Evolutionary conservation across 1,139 yeast species (phyloP).

Genomic region (Hansenula sp.): DNA sequence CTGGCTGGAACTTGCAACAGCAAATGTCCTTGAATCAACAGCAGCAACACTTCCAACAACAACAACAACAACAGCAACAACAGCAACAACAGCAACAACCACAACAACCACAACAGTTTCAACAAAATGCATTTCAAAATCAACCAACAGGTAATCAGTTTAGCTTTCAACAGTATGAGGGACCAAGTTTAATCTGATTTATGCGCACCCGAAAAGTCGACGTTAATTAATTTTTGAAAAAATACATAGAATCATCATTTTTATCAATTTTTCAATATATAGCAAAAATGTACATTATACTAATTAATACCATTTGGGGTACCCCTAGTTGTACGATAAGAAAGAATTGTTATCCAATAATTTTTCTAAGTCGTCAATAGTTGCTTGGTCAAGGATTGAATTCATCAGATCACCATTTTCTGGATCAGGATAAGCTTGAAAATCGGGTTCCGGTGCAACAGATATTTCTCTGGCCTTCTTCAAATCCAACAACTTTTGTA

Average conservation of each 20-base stretch:
- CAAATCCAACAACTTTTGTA: not conserved
- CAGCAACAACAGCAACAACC: slow-evolving; percentile 13
- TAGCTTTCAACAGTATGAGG: slow-evolving; percentile 13
- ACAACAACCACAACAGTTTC: slow-evolving; percentile 19
- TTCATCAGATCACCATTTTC: too few relatives aligned
- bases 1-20: slow-evolving; percentile 21
- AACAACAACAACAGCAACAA: slow-evolving; percentile 17
- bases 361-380: too few relatives aligned
- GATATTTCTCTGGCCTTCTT: not conserved
- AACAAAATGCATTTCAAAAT: slow-evolving; percentile 8
- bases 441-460: too few relatives aligned
- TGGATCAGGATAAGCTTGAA: too few relatives aligned
- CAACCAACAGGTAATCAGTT: slow-evolving; percentile 11
- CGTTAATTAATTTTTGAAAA: too few relatives aligned
- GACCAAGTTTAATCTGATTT: slow-evolving; percentile 24
- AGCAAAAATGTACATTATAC: too few relatives aligned
- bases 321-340: too few relatives aligned
- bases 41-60: slow-evolving; percentile 18
- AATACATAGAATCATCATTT: too few relatives aligned
- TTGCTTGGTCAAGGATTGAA: too few relatives aligned
- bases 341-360: too few relatives aligned
- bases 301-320: too few relatives aligned
- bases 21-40: slow-evolving; percentile 11
- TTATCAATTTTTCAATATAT: not conserved
- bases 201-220: too few relatives aligned